phyloP scores from a whole-genome alignment of 306 rosid species.

The Pueraria montana region DNA sequence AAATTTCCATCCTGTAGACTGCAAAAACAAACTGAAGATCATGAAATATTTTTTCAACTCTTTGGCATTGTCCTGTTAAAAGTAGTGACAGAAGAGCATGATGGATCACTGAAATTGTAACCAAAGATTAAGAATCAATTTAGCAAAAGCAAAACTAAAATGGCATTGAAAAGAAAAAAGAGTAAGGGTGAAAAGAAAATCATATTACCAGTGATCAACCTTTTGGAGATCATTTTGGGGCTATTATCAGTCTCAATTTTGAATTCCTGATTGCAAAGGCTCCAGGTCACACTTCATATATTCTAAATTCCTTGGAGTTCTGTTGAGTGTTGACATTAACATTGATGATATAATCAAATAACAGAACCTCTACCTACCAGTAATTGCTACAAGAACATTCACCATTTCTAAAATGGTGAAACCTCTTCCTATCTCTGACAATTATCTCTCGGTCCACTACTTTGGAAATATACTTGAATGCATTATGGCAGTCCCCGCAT shows the following conservation, averaged over 20 bases:
- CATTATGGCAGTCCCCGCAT: slow-evolving; percentile 64
- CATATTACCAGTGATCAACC: slow-evolving; percentile 42
- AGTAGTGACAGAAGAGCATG: slow-evolving; percentile 7
- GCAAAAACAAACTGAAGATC: slow-evolving; percentile 30
- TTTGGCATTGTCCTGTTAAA: slow-evolving; percentile 20
- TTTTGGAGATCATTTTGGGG: slow-evolving; percentile 32
- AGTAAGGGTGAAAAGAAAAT: neutral
- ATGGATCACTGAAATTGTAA: slow-evolving; percentile 5
- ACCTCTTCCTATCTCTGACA: slow-evolving; percentile 64
- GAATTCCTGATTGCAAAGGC: slow-evolving; percentile 35
- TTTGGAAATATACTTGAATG: slow-evolving; percentile 62
- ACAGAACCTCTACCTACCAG: slow-evolving; percentile 56
- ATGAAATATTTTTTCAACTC: slow-evolving; percentile 12
- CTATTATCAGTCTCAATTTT: slow-evolving; percentile 33
- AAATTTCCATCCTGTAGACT: slow-evolving; percentile 16
- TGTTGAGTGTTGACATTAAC: slow-evolving; percentile 32
- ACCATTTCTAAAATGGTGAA: slow-evolving; percentile 61
- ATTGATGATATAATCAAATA: slow-evolving; percentile 38
- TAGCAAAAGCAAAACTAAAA: slow-evolving; percentile 28
- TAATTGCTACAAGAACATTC: slow-evolving; percentile 67
- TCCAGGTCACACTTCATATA: slow-evolving; percentile 39
- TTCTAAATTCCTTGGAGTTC: slow-evolving; percentile 9
- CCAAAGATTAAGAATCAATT: slow-evolving; percentile 15
- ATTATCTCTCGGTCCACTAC: slow-evolving; percentile 60
- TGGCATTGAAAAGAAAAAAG: neutral